Percentiles rank a stretch among this genome's conserved stretches.
These are phyloP conservation scores for Colletotrichum musicola DNA, from an alignment of 2,329 filamentous ascomycete genomes.

Conservation along the genomic window DNA sequence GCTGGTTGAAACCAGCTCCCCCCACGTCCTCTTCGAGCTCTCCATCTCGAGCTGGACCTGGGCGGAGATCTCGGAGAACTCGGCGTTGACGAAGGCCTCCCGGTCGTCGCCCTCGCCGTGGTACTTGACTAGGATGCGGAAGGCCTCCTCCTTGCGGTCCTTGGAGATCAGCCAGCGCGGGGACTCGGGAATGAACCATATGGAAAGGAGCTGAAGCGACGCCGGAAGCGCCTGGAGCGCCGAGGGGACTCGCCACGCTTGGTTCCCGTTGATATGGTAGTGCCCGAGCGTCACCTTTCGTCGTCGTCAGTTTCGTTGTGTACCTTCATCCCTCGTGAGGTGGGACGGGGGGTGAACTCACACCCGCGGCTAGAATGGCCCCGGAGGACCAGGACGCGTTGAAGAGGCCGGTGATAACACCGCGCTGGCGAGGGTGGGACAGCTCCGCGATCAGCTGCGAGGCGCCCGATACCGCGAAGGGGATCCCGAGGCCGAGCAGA, in stretches of 20 bases:
- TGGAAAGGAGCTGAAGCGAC: slow-evolving; percentile 11
- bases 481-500: slow-evolving; percentile 49
- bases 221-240: slow-evolving; percentile 12
- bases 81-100: slow-evolving; percentile 62
- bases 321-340: too few species aligned
- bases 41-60: background rate
- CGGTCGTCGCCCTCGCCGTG: slow-evolving; percentile 65
- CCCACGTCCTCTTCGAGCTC: background rate
- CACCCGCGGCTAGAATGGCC: slow-evolving; percentile 51
- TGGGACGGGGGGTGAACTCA: too few species aligned
- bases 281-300: too few species aligned
- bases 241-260: slow-evolving; percentile 11
- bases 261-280: background rate
- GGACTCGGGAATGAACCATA: slow-evolving; percentile 44
- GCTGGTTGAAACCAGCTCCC: background rate
- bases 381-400: slow-evolving; percentile 51
- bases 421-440: slow-evolving; percentile 29
- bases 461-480: slow-evolving; percentile 46
- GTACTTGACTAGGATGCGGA: slow-evolving; percentile 51
- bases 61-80: slow-evolving; percentile 47
- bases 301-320: too few species aligned
- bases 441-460: slow-evolving; percentile 50
- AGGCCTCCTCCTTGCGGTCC: slow-evolving; percentile 48
- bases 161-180: slow-evolving; percentile 49
- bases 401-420: slow-evolving; percentile 47